phyloP scores from a whole-genome alignment of 106 monocot species.

The Hemerocallis citrina region DNA sequence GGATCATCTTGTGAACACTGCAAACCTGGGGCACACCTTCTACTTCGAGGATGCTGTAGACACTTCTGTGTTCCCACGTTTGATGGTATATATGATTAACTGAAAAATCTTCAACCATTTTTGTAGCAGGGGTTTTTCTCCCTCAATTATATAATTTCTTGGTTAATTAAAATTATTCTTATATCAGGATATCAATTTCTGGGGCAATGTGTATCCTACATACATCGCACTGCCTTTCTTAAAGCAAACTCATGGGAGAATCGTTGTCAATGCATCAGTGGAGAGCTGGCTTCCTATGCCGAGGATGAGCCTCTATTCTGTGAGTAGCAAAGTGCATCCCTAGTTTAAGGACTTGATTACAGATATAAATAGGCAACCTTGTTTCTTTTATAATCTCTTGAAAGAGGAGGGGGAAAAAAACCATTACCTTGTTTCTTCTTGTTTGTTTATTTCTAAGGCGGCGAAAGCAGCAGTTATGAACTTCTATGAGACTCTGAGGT shows the following conservation, averaged over 20 bases:
- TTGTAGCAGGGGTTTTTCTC: too few relatives aligned
- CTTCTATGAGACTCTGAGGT: slow-evolving; percentile 73
- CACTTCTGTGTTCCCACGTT: slow-evolving; percentile 43
- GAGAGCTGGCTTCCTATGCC: slow-evolving; percentile 47
- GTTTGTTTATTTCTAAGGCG: slow-evolving; percentile 24
- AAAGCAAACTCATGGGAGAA: slow-evolving; percentile 32
- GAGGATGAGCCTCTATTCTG: slow-evolving; percentile 43
- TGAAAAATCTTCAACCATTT: background rate
- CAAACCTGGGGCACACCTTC: slow-evolving; percentile 53
- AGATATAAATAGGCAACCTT: background rate
- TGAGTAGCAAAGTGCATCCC: background rate
- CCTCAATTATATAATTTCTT: too few relatives aligned
- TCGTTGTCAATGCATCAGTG: slow-evolving; percentile 30
- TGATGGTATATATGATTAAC: slow-evolving; percentile 38
- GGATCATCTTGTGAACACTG: slow-evolving; percentile 73
- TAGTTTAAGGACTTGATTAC: background rate
- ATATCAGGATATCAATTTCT: slow-evolving; percentile 35
- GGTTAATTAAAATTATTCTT: background rate
- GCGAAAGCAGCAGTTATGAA: slow-evolving; percentile 79
- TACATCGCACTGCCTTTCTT: slow-evolving; percentile 30
- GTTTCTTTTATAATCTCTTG: too few relatives aligned
- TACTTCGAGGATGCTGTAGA: slow-evolving; percentile 58
- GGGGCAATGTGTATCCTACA: slow-evolving; percentile 40
- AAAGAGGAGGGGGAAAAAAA: too few relatives aligned
- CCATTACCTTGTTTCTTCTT: background rate